Conservation (phyloP, 2,329 filamentous ascomycete genomes). For the Sordariomycetes sp. region DNA sequence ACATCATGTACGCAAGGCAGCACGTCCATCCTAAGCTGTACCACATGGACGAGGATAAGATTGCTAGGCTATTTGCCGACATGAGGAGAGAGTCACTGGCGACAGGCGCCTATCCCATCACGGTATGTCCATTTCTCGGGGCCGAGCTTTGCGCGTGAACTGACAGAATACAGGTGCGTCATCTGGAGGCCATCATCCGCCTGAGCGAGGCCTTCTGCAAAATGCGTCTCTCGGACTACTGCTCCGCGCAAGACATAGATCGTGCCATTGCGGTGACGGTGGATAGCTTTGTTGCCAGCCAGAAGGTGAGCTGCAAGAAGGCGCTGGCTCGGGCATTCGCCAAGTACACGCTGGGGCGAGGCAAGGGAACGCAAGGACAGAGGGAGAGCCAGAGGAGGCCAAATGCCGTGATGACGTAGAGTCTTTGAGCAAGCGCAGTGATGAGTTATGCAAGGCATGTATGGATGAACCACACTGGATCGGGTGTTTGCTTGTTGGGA, state of each 20-base stretch:
- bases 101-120: slow-evolving; percentile 95
- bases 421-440: neutral
- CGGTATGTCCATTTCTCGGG: slow-evolving; percentile 49
- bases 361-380: slow-evolving; percentile 11
- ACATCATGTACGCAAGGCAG: slow-evolving; percentile 90
- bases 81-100: slow-evolving; percentile 90
- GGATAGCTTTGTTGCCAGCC: slow-evolving; percentile 89
- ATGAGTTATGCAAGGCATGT: too few relatives aligned
- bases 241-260: slow-evolving; percentile 82
- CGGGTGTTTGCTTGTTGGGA: too few relatives aligned
- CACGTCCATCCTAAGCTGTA: slow-evolving; percentile 87
- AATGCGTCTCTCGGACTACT: slow-evolving; percentile 97
- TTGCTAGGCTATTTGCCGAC: slow-evolving; percentile 87
- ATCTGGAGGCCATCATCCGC: slow-evolving; percentile 95
- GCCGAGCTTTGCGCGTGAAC: slow-evolving; percentile 11
- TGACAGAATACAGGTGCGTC: slow-evolving; percentile 60
- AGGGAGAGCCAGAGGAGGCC: slow-evolving; percentile 16
- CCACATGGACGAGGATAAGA: slow-evolving; percentile 96
- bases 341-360: slow-evolving; percentile 66
- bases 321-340: slow-evolving; percentile 88
- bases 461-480: too few relatives aligned
- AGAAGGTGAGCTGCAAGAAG: slow-evolving; percentile 98
- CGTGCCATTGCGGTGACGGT: slow-evolving; percentile 95
- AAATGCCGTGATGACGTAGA: slow-evolving; percentile 18
- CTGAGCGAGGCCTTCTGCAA: slow-evolving; percentile 92